phyloP scores from a whole-genome alignment of 768 basidiomycete species.

The Suillus placidus region DNA sequence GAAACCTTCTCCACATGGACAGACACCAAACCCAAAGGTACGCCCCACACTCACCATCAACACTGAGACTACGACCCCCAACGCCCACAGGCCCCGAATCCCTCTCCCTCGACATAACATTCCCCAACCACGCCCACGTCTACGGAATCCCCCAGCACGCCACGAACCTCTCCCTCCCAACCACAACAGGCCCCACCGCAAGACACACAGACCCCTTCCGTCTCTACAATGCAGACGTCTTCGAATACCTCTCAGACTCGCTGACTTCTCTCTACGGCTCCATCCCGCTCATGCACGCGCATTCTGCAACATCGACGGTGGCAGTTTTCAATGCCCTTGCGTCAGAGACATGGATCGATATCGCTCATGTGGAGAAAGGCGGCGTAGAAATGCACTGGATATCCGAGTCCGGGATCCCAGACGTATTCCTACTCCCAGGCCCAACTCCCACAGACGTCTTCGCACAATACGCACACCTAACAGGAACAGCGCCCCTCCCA shows the following conservation, averaged over 20 bases:
- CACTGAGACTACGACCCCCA: not conserved
- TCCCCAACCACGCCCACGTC: constrained; percentile 88
- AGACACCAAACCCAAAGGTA: constrained; percentile 95
- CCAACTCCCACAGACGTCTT: constrained; percentile 84
- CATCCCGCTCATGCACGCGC: constrained; percentile 93
- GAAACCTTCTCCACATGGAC: constrained; percentile 87
- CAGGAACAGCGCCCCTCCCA: constrained; percentile 87
- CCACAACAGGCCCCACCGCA: constrained; percentile 78
- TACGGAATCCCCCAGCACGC: constrained; percentile 98
- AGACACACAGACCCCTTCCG: constrained; percentile 90
- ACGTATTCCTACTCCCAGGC: constrained; percentile 92
- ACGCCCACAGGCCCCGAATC: constrained; percentile 84
- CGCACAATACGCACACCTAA: constrained; percentile 81
- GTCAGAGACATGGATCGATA: constrained; percentile 95
- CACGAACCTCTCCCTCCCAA: constrained; percentile 83
- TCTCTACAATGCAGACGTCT: constrained; percentile 93
- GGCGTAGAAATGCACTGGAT: constrained; percentile 91
- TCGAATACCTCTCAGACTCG: constrained; percentile 88
- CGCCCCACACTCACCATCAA: not conserved
- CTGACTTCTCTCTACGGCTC: constrained; percentile 86
- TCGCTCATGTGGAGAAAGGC: constrained; percentile 57
- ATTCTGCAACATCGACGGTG: constrained; percentile 84
- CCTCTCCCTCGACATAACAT: constrained; percentile 87
- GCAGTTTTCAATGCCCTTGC: constrained; percentile 85
- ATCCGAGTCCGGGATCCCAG: constrained; percentile 95